Evolutionary conservation across 495 filamentous ascomycete species (phyloP).

Genomic region (Penicillium maclennaniae): DNA sequence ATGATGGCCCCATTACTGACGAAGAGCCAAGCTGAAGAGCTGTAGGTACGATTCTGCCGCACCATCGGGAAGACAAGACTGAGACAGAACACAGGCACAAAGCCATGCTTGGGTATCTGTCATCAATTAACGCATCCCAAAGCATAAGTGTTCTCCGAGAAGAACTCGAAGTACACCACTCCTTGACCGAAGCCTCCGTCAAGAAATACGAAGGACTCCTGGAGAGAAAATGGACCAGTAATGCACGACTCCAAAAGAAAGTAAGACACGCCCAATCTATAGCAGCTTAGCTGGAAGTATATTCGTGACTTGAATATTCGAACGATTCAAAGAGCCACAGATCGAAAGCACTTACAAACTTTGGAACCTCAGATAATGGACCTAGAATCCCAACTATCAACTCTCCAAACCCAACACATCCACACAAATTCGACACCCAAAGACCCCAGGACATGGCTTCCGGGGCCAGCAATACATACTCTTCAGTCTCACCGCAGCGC

Average conservation of each 20-base stretch:
- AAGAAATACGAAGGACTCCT: conserved; percentile 2
- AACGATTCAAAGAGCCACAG: too few species aligned
- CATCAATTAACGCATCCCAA: neutral
- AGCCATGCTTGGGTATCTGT: conserved; percentile 13
- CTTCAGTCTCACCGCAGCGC: conserved; percentile 3
- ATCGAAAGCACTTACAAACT: neutral
- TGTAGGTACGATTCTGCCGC: neutral
- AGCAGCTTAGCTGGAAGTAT: neutral
- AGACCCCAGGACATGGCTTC: neutral
- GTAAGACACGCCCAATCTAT: neutral
- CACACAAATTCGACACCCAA: conserved; percentile 3
- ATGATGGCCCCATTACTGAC: conserved; percentile 4
- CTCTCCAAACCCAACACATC: neutral
- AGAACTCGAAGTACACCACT: neutral
- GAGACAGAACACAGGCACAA: conserved; percentile 4
- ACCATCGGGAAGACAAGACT: neutral
- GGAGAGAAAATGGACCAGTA: conserved; percentile 7
- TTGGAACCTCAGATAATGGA: neutral
- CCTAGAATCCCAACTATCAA: conserved; percentile 1
- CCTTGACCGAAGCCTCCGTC: neutral
- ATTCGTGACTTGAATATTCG: too few species aligned
- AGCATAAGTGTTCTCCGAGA: neutral
- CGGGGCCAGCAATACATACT: neutral
- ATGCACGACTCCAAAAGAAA: neutral
- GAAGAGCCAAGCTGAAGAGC: conserved; percentile 1